Evolutionary conservation across 768 basidiomycete species (phyloP).

Genomic region (Pleurotus pulmonarius): DNA sequence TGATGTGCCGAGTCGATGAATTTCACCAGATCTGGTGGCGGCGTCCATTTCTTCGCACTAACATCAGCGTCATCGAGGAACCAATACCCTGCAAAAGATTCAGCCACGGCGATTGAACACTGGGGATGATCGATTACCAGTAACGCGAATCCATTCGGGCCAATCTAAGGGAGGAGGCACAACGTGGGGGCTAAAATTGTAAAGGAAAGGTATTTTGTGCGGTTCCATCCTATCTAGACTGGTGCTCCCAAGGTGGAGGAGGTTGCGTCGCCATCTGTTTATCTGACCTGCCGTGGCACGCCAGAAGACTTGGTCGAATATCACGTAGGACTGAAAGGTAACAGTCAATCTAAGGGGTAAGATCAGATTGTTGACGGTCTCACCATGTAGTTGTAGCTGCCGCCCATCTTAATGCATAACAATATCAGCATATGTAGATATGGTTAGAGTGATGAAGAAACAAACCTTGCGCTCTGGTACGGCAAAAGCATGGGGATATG

Average conservation of each 20-base stretch:
- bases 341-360: not conserved
- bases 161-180: conserved; percentile 96
- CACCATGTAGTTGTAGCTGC: conserved; percentile 99
- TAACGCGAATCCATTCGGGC: conserved; percentile 98
- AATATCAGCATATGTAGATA: conserved; percentile 11
- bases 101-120: not conserved
- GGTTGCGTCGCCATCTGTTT: conserved; percentile 86
- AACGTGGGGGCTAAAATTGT: conserved; percentile 90
- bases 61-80: conserved; percentile 93
- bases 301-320: conserved; percentile 99
- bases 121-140: conserved; percentile 43
- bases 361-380: not conserved
- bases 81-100: conserved; percentile 75
- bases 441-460: conserved; percentile 2
- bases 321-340: conserved; percentile 71
- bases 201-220: conserved; percentile 96
- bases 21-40: conserved; percentile 71
- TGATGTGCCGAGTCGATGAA: conserved; percentile 82
- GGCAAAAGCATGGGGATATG: conserved; percentile 97
- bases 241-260: conserved; percentile 73
- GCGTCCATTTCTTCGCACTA: conserved; percentile 83
- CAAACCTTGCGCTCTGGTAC: conserved; percentile 90
- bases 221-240: conserved; percentile 94
- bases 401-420: conserved; percentile 67
- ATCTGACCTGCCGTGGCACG: conserved; percentile 90